A percentile compares a stretch with the other conserved stretches of the same genome.
Evolutionary conservation across 148 eudicot species (phyloP).

Genomic region (Nyssa sinensis): DNA sequence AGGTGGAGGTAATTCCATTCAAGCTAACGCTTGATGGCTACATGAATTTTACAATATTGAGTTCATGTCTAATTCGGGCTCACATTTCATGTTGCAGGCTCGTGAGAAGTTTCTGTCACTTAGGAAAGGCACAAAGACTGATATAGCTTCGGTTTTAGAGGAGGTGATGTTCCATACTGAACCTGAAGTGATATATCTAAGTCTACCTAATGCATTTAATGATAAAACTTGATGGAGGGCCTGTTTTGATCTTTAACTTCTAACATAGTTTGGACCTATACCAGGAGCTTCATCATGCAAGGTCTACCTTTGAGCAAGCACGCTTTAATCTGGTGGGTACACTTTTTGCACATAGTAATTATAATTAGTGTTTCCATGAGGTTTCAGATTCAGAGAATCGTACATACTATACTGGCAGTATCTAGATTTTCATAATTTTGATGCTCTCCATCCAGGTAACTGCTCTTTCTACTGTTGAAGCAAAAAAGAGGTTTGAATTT

Average conservation of each 20-base stretch:
- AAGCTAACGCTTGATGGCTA: no score
- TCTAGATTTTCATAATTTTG: constrained; percentile 8
- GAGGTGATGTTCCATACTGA: constrained; percentile 54
- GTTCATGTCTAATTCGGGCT: neutral
- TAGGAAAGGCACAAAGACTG: constrained; percentile 89
- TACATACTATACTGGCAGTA: neutral
- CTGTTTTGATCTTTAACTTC: constrained; percentile 8
- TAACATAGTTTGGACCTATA: constrained; percentile 25
- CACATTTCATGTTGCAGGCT: constrained; percentile 49
- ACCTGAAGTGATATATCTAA: constrained; percentile 5
- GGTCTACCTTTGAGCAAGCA: constrained; percentile 93
- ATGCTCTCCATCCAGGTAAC: constrained; percentile 49
- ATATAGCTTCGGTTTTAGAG: constrained; percentile 74
- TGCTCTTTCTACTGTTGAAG: constrained; percentile 87
- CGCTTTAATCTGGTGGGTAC: constrained; percentile 82
- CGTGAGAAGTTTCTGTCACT: constrained; percentile 92
- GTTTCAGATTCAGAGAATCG: neutral
- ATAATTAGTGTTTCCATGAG: neutral
- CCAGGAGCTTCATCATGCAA: constrained; percentile 95
- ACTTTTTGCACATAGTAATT: neutral
- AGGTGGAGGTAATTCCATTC: no score
- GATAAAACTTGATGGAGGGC: constrained; percentile 3
- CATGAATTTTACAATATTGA: no score
- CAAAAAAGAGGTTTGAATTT: constrained; percentile 96
- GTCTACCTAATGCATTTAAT: constrained; percentile 1